phyloP scores from a whole-genome alignment of 192 early-diverging fungal species.

The Podochytrium sp. region DNA sequence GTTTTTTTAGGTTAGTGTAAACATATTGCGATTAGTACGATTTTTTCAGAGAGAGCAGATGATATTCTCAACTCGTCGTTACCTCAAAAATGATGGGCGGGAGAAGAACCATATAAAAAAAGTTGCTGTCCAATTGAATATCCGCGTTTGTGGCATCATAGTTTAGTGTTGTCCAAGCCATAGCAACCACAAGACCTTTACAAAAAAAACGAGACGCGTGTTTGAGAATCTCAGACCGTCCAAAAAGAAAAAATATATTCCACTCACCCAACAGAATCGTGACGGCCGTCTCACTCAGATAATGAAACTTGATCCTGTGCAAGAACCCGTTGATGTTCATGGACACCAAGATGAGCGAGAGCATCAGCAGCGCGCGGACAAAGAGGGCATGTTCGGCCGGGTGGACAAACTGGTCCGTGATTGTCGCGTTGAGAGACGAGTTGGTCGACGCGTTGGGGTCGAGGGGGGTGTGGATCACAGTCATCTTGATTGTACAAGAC shows the following conservation, averaged over 20 bases:
- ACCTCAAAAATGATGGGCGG: slow-evolving; percentile 68
- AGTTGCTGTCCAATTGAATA: slow-evolving; percentile 57
- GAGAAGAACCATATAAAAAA: slow-evolving; percentile 66
- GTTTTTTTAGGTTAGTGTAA: not conserved
- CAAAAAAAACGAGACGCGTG: no score
- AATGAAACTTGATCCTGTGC: slow-evolving; percentile 60
- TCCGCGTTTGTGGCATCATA: slow-evolving; percentile 50
- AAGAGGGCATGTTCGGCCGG: slow-evolving; percentile 39
- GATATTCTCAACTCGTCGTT: no score
- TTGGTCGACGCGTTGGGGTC: not conserved
- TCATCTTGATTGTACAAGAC: no score
- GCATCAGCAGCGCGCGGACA: slow-evolving; percentile 55
- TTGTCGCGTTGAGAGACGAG: not conserved
- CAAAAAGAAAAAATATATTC: no score
- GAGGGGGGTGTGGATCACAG: not conserved
- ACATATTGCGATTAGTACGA: not conserved
- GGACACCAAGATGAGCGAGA: slow-evolving; percentile 52
- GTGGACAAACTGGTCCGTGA: not conserved
- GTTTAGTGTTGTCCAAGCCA: slow-evolving; percentile 52
- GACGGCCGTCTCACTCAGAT: slow-evolving; percentile 57
- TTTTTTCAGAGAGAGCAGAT: no score
- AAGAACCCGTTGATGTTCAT: slow-evolving; percentile 58
- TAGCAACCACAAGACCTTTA: slow-evolving; percentile 55
- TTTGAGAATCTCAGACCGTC: no score
- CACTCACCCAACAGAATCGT: slow-evolving; percentile 55